phyloP scores from a whole-genome alignment of 2,329 filamentous ascomycete genomes.

The Rosellinia necatrix region DNA sequence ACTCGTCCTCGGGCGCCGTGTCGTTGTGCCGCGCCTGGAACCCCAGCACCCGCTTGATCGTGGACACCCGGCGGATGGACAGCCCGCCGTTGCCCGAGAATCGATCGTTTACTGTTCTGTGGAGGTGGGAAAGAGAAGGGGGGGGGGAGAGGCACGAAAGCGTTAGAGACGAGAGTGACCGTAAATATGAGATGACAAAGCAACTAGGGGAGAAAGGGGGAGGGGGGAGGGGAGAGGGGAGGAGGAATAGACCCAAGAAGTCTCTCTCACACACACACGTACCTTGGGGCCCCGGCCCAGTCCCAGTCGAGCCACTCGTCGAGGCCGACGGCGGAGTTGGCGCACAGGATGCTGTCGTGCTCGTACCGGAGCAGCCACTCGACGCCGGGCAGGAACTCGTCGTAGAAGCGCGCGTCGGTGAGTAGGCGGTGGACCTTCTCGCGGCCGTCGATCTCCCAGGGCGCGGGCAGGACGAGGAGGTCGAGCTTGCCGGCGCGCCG shows the following conservation, averaged over 20 bases:
- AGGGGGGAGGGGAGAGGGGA: neutral
- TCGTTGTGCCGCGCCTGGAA: constrained; percentile 57
- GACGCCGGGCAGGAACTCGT: constrained; percentile 53
- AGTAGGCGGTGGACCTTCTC: constrained; percentile 55
- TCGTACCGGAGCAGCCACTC: constrained; percentile 62
- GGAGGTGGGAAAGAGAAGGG: neutral
- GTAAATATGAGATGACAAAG: neutral
- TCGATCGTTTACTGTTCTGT: constrained; percentile 46
- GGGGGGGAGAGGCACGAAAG: neutral
- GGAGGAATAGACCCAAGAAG: neutral
- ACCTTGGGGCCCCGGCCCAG: constrained; percentile 59
- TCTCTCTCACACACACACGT: constrained; percentile 19
- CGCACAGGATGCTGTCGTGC: constrained; percentile 60
- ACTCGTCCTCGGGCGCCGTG: constrained; percentile 58
- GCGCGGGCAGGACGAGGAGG: constrained; percentile 52
- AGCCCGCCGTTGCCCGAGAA: constrained; percentile 60
- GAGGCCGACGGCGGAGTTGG: constrained; percentile 55
- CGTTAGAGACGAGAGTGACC: neutral
- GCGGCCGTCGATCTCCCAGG: constrained; percentile 52
- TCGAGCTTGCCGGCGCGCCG: constrained; percentile 57
- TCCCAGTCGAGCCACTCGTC: constrained; percentile 60
- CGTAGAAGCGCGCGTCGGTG: constrained; percentile 58
- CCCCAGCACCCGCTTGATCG: constrained; percentile 52
- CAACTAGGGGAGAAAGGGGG: no score
- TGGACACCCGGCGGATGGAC: constrained; percentile 56